phyloP scores from a whole-genome alignment of 192 early-diverging fungal species.

The Podila horticola region DNA sequence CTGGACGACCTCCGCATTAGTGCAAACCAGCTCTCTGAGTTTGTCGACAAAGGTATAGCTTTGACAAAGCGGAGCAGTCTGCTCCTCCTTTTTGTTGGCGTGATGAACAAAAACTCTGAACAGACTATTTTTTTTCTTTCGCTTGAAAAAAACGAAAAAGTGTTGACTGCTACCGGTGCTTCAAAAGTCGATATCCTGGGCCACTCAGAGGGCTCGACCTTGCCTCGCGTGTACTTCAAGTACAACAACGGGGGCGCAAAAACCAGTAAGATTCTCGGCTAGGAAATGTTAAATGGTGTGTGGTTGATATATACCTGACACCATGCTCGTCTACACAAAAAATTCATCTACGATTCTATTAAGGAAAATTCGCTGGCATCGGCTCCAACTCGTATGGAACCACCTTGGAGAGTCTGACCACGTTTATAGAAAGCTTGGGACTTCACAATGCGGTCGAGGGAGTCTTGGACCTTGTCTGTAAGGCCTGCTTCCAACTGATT shows the following conservation, averaged over 20 bases:
- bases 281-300: not conserved
- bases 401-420: not conserved
- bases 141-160: not conserved
- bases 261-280: not conserved
- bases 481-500: constrained; percentile 8
- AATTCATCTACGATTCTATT: no score
- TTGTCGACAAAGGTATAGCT: not conserved
- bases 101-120: no score
- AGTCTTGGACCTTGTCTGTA: not conserved
- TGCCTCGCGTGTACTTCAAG: constrained; percentile 21
- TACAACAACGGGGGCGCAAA: constrained; percentile 2
- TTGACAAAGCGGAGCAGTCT: no score
- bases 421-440: not conserved
- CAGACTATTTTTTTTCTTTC: no score
- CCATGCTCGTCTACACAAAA: no score
- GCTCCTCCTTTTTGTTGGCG: no score
- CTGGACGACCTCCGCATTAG: not conserved
- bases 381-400: constrained; percentile 8
- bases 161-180: constrained; percentile 3
- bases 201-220: constrained; percentile 14
- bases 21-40: constrained; percentile 1
- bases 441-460: not conserved
- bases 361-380: not conserved
- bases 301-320: no score
- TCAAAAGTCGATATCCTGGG: constrained; percentile 20